Base-by-base conservation (phyloP, 2,329 filamentous ascomycete species). In the Cercospora beticola region DNA sequence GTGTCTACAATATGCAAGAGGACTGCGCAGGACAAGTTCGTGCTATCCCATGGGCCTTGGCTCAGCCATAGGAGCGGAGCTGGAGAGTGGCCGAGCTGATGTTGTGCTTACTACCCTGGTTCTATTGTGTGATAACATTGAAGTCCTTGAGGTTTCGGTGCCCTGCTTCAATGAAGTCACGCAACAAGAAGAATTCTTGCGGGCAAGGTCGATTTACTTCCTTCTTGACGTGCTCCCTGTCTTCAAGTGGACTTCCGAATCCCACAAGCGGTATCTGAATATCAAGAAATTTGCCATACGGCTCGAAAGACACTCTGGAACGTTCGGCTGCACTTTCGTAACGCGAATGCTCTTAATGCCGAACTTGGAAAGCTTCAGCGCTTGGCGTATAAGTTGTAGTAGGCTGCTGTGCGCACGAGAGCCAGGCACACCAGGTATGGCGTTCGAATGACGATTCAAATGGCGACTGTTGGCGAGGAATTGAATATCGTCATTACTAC, bases 61-160 rank as follows among this genome's bases (percentile, higher is more conserved):
- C 21, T 68, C 67, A 18, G 49, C 58, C 8, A 52, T 68, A 14
- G 67, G 67, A 12, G 64, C 67, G 16, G 63, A 68, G 67, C 40
- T 68, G 26, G 63, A 68, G 10, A 43, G 63, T 31, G 67, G 67
- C 5, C 64, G 67, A 66, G 49, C 67, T 36, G 67, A 68, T 60
- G 63, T 68, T 21, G 59, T 66, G 46, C 49, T 68, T 18, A 68
- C 67, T 28, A 60, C 49, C 16, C 52, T 68, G 33, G 46, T 63
- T 28, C 28, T 59, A 12, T 36, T 68, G 31, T 68, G 67, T 54
- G 57, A 64, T 23, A 62, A 68, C 49, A 61, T 68, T 16, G 60
- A 52, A 31, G 63, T 62, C n/a, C 59, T 68, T 21, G 67, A 68
- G 21, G 56, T 62, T 9, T 68, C 67, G 5, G 61, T 68, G 6